Conservation (phyloP, 2,329 filamentous ascomycete species). For the Escovopsis sp. region DNA sequence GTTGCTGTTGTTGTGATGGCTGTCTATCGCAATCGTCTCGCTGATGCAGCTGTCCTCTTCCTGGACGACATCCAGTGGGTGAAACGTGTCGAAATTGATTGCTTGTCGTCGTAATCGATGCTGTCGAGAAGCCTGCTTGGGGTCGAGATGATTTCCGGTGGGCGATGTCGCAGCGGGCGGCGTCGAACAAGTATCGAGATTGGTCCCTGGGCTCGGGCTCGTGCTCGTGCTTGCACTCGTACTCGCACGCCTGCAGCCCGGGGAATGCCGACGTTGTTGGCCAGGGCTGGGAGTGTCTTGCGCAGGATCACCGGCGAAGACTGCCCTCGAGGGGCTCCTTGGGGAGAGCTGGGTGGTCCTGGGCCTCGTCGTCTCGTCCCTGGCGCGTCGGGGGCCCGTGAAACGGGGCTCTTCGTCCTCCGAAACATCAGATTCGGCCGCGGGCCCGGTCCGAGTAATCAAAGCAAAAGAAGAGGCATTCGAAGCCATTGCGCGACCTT, state of each 20-base stretch:
- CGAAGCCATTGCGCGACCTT: conserved; percentile 1
- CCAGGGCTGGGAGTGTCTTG: conserved; percentile 7
- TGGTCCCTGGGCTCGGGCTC: conserved; percentile 3
- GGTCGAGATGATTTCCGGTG: conserved; percentile 6
- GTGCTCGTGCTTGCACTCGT: no score
- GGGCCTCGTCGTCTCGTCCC: conserved; percentile 1
- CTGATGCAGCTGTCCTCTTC: conserved; percentile 12
- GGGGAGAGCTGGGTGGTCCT: conserved; percentile 11
- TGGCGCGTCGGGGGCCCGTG: not conserved
- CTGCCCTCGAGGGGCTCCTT: conserved; percentile 6
- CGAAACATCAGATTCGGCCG: conserved; percentile 4
- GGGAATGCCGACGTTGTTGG: conserved; percentile 5
- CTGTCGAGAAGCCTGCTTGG: conserved; percentile 8
- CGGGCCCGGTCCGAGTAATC: not conserved
- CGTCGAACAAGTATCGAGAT: conserved; percentile 2
- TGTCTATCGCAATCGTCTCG: conserved; percentile 1
- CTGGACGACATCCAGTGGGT: conserved; percentile 17
- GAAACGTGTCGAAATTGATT: conserved; percentile 17
- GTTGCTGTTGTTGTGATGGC: no score
- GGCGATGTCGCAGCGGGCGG: conserved; percentile 4
- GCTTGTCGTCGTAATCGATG: conserved; percentile 15
- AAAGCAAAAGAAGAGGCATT: not conserved
- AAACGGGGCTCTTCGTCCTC: conserved; percentile 4
- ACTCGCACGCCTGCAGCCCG: conserved; percentile 1
- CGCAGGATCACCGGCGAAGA: conserved; percentile 6